Evolutionary conservation across 2,329 filamentous ascomycete species (phyloP), one percentile per base, ranked within the genome.

Genomic region (Trichoderma lentiforme): DNA sequence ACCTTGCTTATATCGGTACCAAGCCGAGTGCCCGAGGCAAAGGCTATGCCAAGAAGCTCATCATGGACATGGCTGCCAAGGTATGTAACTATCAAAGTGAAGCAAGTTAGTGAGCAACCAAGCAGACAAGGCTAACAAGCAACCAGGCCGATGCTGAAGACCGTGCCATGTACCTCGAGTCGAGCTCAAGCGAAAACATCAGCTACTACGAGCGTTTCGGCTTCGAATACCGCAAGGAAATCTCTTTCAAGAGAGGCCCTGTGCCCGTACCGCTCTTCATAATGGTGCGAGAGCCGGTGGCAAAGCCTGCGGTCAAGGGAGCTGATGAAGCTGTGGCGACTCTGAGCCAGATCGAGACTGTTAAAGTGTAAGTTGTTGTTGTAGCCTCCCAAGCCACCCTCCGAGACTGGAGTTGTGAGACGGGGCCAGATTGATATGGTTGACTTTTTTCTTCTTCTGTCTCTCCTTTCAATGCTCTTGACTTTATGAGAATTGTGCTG

Each of bases 1-100:
- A 96, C 80, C 89, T 97, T 70, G 92, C 94, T 62, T 96, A 95
- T 81, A 85, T 97, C 73, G 93, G 93, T 74, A 94, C 92, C 65
- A 92, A 90, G 80, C 89, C 91, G 39, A 86, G 85, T 73, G 89
- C 90, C 5, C 88, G 91, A 73, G 89, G 92, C 62, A 90, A 90
- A 76, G 93, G 93, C 12, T 93, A 93, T 80, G 92, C 90, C 18
- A 86, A 86, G 75, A 91, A 89, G 82, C 85, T 95, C 74, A 89
- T 96, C 74, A 86, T 90, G 79, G 85, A 93, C 78, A 90, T 94
- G 82, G 90, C 91, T 67, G 82, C 81, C 58, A 85, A 86, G 84
- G 90, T 91, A 81, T 21, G 3, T 14, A n/a, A 21, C 3, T 14
- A 28, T 56, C 11, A 34, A 26, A 26, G 6, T 12, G 28, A 24